A percentile compares a stretch with the other conserved stretches of the same genome.
Conservation (phyloP, 2,329 filamentous ascomycete genomes). For the Tolypocladium cylindrosporum region DNA sequence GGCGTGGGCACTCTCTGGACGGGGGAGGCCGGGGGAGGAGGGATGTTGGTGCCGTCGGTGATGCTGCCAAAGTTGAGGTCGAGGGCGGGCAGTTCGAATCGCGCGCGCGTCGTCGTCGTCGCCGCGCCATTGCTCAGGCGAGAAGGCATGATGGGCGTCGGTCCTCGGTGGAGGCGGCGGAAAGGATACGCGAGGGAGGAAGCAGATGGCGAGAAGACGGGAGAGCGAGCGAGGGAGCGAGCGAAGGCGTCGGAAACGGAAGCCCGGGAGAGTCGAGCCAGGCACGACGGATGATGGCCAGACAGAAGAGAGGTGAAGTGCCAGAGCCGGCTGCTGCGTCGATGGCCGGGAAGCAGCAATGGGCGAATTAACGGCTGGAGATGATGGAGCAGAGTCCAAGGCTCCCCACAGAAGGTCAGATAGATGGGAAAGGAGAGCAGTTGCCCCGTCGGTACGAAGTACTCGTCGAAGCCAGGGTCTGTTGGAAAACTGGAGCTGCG, state of each 20-base stretch:
- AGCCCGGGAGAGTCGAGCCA: not conserved
- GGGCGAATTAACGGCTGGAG: not conserved
- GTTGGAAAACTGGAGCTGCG: constrained; percentile 7
- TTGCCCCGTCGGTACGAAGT: not conserved
- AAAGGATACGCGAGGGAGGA: not conserved
- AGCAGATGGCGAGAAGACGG: not conserved
- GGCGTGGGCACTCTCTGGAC: constrained; percentile 36
- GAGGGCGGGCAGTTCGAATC: constrained; percentile 48
- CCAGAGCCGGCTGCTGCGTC: not conserved
- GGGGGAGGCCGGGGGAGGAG: constrained; percentile 46
- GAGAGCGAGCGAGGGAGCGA: not conserved
- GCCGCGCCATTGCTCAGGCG: constrained; percentile 16
- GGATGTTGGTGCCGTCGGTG: constrained; percentile 52
- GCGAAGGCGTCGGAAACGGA: not conserved
- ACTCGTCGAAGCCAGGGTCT: not conserved
- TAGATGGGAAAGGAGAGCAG: not conserved
- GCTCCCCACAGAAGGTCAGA: not conserved
- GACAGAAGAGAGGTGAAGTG: not conserved
- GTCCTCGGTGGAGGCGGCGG: not conserved
- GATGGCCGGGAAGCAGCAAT: not conserved
- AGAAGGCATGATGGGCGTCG: constrained; percentile 18
- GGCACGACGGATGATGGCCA: not conserved
- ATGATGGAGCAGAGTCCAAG: not conserved
- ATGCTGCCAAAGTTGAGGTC: constrained; percentile 49
- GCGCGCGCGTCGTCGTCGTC: constrained; percentile 10